A percentile compares a stretch with the other conserved stretches of the same genome.
phyloP scores from a whole-genome alignment of 208 protist species.

The Phytomonas francai region DNA sequence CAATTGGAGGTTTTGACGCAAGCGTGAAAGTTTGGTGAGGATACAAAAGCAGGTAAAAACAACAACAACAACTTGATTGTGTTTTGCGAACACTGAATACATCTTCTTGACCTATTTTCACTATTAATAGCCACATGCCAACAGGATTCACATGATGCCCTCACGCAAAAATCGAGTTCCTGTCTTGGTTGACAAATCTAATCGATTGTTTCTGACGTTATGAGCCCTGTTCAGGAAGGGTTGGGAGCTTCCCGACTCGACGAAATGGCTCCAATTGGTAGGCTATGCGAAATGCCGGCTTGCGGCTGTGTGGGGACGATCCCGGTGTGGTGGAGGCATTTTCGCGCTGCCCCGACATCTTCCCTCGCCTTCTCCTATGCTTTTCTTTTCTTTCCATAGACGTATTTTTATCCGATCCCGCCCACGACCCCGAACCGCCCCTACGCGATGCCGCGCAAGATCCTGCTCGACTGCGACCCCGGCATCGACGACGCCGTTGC shows the following conservation, averaged over 20 bases:
- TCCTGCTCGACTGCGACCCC: conserved; percentile 82
- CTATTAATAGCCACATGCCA: no score
- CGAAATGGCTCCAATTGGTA: neutral
- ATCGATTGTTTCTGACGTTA: neutral
- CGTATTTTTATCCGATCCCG: neutral
- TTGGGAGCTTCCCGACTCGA: neutral
- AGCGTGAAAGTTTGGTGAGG: no score
- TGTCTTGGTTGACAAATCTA: neutral
- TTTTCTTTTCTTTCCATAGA: no score
- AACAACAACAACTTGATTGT: no score
- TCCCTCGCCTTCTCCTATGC: no score
- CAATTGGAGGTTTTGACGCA: no score
- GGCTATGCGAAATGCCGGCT: neutral
- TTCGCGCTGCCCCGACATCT: neutral
- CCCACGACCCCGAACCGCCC: neutral
- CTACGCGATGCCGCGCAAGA: conserved; percentile 38
- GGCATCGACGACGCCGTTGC: conserved; percentile 80
- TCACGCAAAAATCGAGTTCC: no score
- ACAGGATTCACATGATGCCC: no score
- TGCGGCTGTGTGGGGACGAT: neutral
- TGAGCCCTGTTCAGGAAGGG: neutral
- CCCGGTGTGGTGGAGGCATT: neutral
- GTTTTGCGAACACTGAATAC: no score
- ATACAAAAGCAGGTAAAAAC: no score
- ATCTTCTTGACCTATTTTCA: no score